phyloP scores from a whole-genome alignment of 2,329 filamentous ascomycete genomes.

The Coleophoma eucalyptorum region DNA sequence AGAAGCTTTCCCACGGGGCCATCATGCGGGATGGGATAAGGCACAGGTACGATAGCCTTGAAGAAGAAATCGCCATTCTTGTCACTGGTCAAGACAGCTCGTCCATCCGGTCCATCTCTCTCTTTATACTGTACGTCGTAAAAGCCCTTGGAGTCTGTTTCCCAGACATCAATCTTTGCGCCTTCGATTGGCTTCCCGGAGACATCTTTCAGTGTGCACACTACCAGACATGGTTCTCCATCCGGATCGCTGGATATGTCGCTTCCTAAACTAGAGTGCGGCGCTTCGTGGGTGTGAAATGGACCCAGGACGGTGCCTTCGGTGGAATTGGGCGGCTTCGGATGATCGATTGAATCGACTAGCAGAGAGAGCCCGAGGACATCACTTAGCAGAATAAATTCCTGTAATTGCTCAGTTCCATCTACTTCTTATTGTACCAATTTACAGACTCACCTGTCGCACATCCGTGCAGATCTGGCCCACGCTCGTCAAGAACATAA shows the following conservation, averaged over 20 bases:
- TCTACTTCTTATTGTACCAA: not conserved
- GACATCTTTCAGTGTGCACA: conserved; percentile 70
- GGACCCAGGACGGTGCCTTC: conserved; percentile 80
- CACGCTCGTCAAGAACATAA: conserved; percentile 67
- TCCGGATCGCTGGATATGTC: conserved; percentile 64
- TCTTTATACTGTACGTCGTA: conserved; percentile 78
- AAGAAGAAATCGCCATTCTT: conserved; percentile 78
- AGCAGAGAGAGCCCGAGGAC: conserved; percentile 75
- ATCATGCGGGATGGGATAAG: conserved; percentile 82
- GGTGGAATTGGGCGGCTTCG: conserved; percentile 65
- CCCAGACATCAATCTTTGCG: conserved; percentile 80
- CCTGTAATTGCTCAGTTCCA: conserved; percentile 33
- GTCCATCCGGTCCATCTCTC: conserved; percentile 62
- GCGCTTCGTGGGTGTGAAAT: conserved; percentile 79
- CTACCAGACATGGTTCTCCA: conserved; percentile 66
- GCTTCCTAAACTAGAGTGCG: conserved; percentile 49
- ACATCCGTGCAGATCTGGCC: conserved; percentile 73
- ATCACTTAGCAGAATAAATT: conserved; percentile 82
- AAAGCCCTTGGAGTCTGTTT: conserved; percentile 74
- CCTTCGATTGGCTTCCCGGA: conserved; percentile 56
- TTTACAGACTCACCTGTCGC: conserved; percentile 52
- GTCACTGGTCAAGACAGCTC: conserved; percentile 68
- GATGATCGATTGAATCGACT: conserved; percentile 80
- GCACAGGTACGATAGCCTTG: conserved; percentile 77
- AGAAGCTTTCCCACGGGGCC: conserved; percentile 77